A percentile compares a stretch with the other conserved stretches of the same genome.
Evolutionary conservation across 306 rosid genomes (phyloP).

Genomic region (Begonia fuchsioides): DNA sequence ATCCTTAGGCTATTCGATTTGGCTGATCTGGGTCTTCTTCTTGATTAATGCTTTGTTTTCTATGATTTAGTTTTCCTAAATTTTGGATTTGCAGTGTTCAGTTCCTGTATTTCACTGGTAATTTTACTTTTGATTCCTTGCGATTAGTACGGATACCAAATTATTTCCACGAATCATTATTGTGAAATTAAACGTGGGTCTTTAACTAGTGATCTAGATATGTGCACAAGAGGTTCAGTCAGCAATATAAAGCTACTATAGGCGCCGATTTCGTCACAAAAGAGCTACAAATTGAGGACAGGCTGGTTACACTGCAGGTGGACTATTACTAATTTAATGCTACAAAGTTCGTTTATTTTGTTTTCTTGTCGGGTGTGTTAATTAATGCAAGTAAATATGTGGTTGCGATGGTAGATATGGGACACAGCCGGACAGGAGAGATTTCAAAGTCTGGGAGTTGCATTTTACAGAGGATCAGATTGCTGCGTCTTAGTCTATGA

Average conservation of each 20-base stretch:
- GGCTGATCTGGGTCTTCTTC: background rate
- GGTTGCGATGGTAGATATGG: constrained; percentile 59
- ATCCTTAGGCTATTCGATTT: constrained; percentile 28
- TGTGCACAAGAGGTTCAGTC: constrained; percentile 90
- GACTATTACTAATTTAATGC: constrained; percentile 10
- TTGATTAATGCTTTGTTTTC: background rate
- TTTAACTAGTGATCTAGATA: constrained; percentile 46
- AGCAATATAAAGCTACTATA: constrained; percentile 94
- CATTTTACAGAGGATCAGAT: constrained; percentile 88
- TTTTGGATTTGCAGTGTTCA: too few species aligned
- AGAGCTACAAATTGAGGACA: constrained; percentile 91
- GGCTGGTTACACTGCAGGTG: constrained; percentile 88
- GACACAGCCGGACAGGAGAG: constrained; percentile 97
- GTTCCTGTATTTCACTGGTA: too few species aligned
- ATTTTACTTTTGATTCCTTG: background rate
- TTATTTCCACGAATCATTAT: constrained; percentile 1
- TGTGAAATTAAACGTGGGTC: constrained; percentile 20
- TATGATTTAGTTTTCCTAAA: too few species aligned
- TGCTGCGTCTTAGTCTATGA: constrained; percentile 90
- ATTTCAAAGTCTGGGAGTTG: constrained; percentile 92
- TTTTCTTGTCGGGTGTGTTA: too few species aligned
- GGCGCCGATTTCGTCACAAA: constrained; percentile 98
- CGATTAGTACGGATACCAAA: background rate
- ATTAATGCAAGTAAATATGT: background rate
- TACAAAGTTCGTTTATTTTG: too few species aligned